These are phyloP conservation scores for Solanum hybrid DNA, from an alignment of 305 asterid genomes.

Conservation along the genomic window DNA sequence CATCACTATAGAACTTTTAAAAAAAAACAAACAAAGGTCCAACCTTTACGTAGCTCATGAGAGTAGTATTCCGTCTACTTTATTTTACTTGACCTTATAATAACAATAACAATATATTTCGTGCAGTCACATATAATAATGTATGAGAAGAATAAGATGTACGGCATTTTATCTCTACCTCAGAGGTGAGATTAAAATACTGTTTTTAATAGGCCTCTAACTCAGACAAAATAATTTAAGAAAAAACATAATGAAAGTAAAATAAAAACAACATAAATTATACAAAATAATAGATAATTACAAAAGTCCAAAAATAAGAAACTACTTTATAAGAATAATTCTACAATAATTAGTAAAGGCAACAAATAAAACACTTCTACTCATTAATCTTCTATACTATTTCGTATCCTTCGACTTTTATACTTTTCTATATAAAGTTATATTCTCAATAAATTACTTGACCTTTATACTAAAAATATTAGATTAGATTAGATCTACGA, in stretches of 20 bases:
- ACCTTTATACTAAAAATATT: background rate
- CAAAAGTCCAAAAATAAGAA: background rate
- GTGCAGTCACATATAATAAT: background rate
- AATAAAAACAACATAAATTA: background rate
- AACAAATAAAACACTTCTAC: background rate
- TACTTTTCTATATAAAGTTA: background rate
- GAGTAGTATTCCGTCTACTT: background rate
- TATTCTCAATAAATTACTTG: background rate
- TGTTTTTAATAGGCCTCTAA: too few relatives aligned
- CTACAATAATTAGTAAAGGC: background rate
- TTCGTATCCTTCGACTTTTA: background rate
- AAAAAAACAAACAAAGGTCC: background rate
- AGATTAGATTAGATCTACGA: background rate
- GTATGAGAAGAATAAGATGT: background rate
- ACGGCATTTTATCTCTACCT: background rate
- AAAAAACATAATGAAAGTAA: background rate
- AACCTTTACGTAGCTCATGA: background rate
- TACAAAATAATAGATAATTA: background rate
- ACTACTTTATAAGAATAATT: background rate
- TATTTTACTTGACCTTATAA: background rate
- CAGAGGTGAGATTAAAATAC: background rate
- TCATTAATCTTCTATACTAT: background rate
- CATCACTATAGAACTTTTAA: background rate
- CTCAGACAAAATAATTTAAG: background rate
- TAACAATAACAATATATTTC: background rate